Percentiles rank a stretch among this genome's conserved stretches.
Conservation (phyloP, 2,329 filamentous ascomycete species). For the Diaporthe sp. region DNA sequence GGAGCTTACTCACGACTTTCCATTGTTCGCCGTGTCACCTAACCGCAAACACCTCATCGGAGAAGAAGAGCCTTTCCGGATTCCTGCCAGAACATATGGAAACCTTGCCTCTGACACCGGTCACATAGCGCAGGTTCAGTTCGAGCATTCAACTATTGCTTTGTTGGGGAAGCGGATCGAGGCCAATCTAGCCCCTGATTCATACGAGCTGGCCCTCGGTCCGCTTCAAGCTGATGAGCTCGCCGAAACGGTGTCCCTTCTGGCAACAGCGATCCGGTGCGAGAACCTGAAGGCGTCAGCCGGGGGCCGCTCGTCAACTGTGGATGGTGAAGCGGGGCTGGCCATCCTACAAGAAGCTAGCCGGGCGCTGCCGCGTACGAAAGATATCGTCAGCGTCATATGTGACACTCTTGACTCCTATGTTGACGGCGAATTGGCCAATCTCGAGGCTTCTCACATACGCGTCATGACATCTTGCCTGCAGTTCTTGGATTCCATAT, state of each 20-base stretch:
- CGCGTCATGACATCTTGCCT: conserved; percentile 77
- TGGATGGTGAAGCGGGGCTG: conserved; percentile 48
- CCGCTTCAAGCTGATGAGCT: conserved; percentile 69
- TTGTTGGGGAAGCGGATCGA: conserved; percentile 83
- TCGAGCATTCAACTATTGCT: conserved; percentile 81
- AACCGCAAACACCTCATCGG: conserved; percentile 55
- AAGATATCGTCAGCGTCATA: conserved; percentile 83
- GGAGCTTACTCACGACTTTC: conserved; percentile 70
- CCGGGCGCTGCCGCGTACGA: conserved; percentile 65
- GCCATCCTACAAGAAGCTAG: conserved; percentile 68
- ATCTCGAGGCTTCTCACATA: conserved; percentile 73
- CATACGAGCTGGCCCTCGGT: conserved; percentile 63
- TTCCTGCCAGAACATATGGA: conserved; percentile 74
- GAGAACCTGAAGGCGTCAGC: conserved; percentile 52
- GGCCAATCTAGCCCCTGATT: conserved; percentile 69
- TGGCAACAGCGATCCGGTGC: conserved; percentile 75
- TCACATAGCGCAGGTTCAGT: conserved; percentile 80
- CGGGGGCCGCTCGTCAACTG: background rate
- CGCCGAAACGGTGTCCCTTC: conserved; percentile 78
- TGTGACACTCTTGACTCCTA: conserved; percentile 85
- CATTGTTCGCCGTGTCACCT: conserved; percentile 67
- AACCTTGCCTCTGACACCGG: conserved; percentile 82
- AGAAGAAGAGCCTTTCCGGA: conserved; percentile 64
- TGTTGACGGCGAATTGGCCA: conserved; percentile 65
- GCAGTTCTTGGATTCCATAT: conserved; percentile 80